Evolutionary conservation across 2,329 filamentous ascomycete species (phyloP), one percentile per base, ranked within the genome.

Genomic region (Fusarium vanettenii): DNA sequence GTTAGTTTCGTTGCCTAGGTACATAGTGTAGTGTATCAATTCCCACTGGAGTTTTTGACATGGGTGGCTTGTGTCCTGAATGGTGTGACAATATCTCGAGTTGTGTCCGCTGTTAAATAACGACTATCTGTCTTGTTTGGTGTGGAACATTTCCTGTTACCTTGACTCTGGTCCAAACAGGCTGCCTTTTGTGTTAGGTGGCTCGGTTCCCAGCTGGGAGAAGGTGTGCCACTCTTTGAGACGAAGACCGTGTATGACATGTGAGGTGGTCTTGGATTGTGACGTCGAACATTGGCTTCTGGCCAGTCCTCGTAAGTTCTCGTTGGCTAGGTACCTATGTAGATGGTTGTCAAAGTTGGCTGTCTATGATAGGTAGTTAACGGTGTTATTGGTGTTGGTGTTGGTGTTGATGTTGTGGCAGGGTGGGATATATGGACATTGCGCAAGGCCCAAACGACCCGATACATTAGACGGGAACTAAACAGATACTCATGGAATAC

Each of bases 1-100:
- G 73, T 79, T 81, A 79, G 72, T 78, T 80, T 79, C 71, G 74
- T 78, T 75, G 73, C 64, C 67, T 77, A 55, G 48, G 48, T 55
- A 75, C 66, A 69, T 77, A 75, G 73, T 74, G 66, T 75, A 76
- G 73, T 75, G 66, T 75, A 76, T 75, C 72, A 61, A 75, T 72
- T 78, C 65, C 64, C 63, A 65, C 68, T 76, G 74, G 63, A 78
- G 68, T 74, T 76, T 76, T 72, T 76, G 61, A 71, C 22, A 50
- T 62, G 48, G 59, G 20, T 56, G 52, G 4, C 20, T 16, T 18
- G 20, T 25, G 52, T 22, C 13, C 18, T 6, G n/a, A 6, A n/a
- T 6, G 4, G 29, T 8, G 29, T 56, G 50, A 31, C 18, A 2
- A 9, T 56, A 7, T 3, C 13, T 35, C 31, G 20, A 35, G 31